Base-by-base conservation (phyloP, 805 yeast species). In the Ogataea haglerorum region DNA sequence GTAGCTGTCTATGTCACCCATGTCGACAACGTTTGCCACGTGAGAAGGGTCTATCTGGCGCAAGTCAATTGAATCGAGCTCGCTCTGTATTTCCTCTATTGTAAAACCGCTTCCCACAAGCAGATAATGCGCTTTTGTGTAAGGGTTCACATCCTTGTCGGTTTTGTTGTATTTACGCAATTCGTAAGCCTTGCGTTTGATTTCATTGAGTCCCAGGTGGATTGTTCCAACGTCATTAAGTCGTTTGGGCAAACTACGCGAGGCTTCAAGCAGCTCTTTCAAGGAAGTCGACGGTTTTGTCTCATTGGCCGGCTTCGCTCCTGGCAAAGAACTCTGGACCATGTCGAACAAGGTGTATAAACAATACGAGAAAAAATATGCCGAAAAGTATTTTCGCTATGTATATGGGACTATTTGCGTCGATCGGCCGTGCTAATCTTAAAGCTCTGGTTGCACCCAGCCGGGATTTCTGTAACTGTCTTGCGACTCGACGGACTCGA, bases 81-180 rank as follows among this genome's bases (percentile, higher is more conserved):
- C 82, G 23, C 64, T 64, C 49, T 85, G 89, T 28, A 90, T 79
- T 42, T 87, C 93, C 52, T 87, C 95, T 36, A 91, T 82, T 30
- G 86, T 80, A 38, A 89, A 75, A 1, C 97, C 97, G 55, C 91
- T 83, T 1, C 90, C 85, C 5, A 96, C 96, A 31, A 91, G 68
- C 28, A 93, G 67, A 60, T 93, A 93, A 57, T 93, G 98, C 2
- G 86, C 93, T 53, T 80, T 82, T 2, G 88, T 82, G 54, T 66
- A 73, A 4, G 69, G 70, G 30, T 65, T 61, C 8, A 54, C 51
- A 31, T 67, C 67, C 10, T 58, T 53, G 26, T 69, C 72, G 14
- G 57, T 54, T 27, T 60, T 58, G 34, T 60, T 60, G 45, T 48
- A 54, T 42, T 70, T 73, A 40, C 88, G 69, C 53, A 82, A 66